Base-by-base conservation (phyloP, 352 stramenopile species). In the Saprolegnia parasitica region DNA sequence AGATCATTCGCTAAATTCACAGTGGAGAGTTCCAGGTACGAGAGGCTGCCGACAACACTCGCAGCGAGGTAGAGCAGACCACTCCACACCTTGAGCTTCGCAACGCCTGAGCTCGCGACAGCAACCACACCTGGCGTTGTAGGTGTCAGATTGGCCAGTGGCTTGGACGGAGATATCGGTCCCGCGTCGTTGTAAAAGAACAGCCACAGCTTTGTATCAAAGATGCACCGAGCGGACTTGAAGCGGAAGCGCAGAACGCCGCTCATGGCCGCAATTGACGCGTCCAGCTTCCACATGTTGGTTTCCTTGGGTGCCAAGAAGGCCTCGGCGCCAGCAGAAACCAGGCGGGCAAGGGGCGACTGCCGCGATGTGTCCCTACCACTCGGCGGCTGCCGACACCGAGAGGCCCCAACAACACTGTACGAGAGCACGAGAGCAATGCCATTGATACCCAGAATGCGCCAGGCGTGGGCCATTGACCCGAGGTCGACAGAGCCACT, bases 1-100 rank as follows among this genome's bases (percentile, higher is more conserved):
- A 58, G 61, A 29, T 68, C 62, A 40, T 68, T 68, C 5, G 46
- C 50, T 2, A 68, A 58, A 60, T 68, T 68, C 15, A 68, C 62
- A 18, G 26, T 46, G 4, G 62, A 56, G 16, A 68, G 15, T 6
- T 6, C 4, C 1, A 68, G 64, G 46, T 58, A 68, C 20, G 62
- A 68, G 9, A 45, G 0, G 60, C 62, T 68, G 1, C 62, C 62
- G 4, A 40, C 46, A 5, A 3, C 40, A 4, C 40, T 58, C 24
- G 39, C 24, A 0, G 42, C 20, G 18, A 58, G 32, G 46, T 68
- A 68, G 11, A 15, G 1, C 1, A 68, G 15, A 4, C 58, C 58
- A 18, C 9, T 21, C 21, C 32, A 15, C 3, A 66, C n/a, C 13
- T 42, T 42, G 24, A 60, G 47, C n/a, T n/a, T n/a, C n/a, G n/a